phyloP scores from a whole-genome alignment of 2,329 filamentous ascomycete genomes.

The Curvularia eragrostidis region DNA sequence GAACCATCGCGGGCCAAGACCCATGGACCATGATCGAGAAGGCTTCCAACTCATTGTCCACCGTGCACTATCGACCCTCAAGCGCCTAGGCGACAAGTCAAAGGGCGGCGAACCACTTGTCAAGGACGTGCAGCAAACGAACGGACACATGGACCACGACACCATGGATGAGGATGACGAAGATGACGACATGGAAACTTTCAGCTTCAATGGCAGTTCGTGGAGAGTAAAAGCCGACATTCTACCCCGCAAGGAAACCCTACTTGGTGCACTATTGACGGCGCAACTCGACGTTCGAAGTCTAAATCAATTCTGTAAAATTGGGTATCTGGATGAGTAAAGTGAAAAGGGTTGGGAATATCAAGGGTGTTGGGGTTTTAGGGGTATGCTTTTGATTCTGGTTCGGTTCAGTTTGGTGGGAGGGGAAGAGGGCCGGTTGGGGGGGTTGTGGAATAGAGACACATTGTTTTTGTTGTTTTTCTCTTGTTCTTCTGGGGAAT shows the following conservation, averaged over 20 bases:
- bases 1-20: constrained; percentile 40
- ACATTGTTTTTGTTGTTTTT: not conserved
- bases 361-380: not conserved
- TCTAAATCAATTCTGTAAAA: constrained; percentile 51
- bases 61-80: constrained; percentile 56
- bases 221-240: constrained; percentile 51
- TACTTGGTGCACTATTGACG: constrained; percentile 56
- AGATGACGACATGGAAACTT: constrained; percentile 44
- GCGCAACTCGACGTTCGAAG: constrained; percentile 53
- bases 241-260: constrained; percentile 54
- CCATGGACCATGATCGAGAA: constrained; percentile 44
- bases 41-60: constrained; percentile 53
- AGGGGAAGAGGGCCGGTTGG: too few species aligned
- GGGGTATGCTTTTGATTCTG: not conserved
- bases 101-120: constrained; percentile 46
- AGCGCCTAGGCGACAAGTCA: constrained; percentile 55
- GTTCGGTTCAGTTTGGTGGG: not conserved
- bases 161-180: constrained; percentile 36
- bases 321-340: constrained; percentile 47
- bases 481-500: not conserved
- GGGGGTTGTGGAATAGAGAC: not conserved
- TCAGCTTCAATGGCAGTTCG: constrained; percentile 38
- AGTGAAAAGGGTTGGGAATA: not conserved
- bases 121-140: constrained; percentile 34
- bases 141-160: constrained; percentile 34